A percentile compares a stretch with the other conserved stretches of the same genome.
Conservation (phyloP, 1,139 yeast genomes). For the Kodamaea sp. region DNA sequence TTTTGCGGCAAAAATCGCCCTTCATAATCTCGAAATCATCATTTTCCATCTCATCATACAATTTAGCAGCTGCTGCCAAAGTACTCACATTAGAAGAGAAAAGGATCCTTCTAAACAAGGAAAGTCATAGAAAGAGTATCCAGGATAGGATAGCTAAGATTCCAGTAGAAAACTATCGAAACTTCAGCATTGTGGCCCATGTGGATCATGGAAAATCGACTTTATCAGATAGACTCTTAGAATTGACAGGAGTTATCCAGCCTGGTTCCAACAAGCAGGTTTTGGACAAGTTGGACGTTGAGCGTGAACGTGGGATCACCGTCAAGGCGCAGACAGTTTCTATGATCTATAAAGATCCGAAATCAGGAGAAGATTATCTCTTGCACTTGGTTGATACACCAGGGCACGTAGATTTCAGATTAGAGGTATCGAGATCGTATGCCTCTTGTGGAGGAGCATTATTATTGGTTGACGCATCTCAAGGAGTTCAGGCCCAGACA, state of each 20-base stretch:
- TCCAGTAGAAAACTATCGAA: slow-evolving; percentile 81
- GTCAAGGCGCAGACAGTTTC: slow-evolving; percentile 96
- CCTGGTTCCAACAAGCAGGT: slow-evolving; percentile 83
- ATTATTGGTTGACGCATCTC: slow-evolving; percentile 87
- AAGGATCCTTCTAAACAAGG: slow-evolving; percentile 31
- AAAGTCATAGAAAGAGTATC: slow-evolving; percentile 31
- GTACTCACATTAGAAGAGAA: slow-evolving; percentile 29
- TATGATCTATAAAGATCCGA: slow-evolving; percentile 77
- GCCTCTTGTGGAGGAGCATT: slow-evolving; percentile 97
- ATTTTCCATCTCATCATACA: neutral
- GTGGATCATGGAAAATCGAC: slow-evolving; percentile 98
- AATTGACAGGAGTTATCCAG: slow-evolving; percentile 84
- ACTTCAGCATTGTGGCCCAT: slow-evolving; percentile 95
- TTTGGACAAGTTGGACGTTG: slow-evolving; percentile 65
- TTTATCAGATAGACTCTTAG: slow-evolving; percentile 80
- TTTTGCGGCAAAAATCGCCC: too few species aligned
- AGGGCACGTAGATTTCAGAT: slow-evolving; percentile 95
- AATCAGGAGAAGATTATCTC: slow-evolving; percentile 62
- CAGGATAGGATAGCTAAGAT: slow-evolving; percentile 65
- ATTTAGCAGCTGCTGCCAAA: slow-evolving; percentile 5
- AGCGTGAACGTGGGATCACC: slow-evolving; percentile 74
- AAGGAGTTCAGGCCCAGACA: slow-evolving; percentile 97
- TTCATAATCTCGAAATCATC: too few species aligned
- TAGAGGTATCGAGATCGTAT: slow-evolving; percentile 90
- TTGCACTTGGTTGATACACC: slow-evolving; percentile 95